Percentiles rank a stretch among this genome's conserved stretches.
Conservation (phyloP, 1,139 yeast genomes). For the Pichia sp. region DNA sequence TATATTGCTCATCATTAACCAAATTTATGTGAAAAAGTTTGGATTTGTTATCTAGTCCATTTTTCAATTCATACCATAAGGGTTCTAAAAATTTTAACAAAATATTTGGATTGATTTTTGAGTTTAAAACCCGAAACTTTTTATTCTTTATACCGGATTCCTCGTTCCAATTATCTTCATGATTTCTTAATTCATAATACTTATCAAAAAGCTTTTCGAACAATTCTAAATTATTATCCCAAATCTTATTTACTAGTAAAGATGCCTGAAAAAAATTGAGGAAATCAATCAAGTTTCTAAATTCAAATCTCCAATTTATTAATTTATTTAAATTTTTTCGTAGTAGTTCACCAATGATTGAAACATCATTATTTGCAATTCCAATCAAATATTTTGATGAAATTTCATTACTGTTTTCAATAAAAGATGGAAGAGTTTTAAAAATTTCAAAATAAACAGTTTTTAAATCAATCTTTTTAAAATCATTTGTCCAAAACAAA, state of each 20-base stretch:
- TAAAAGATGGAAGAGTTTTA: conserved; percentile 41
- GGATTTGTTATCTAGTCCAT: conserved; percentile 9
- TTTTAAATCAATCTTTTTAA: conserved; percentile 30
- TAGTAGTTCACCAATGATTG: conserved; percentile 20
- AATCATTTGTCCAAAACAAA: conserved; percentile 34
- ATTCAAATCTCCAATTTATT: conserved; percentile 26
- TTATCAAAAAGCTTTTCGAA: conserved; percentile 23
- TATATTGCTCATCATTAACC: conserved; percentile 21
- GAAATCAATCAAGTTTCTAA: conserved; percentile 25
- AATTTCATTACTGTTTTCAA: conserved; percentile 24
- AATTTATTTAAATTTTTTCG: conserved; percentile 23
- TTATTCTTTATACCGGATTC: neutral
- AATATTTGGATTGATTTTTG: conserved; percentile 2
- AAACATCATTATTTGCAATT: conserved; percentile 15
- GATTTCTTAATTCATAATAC: conserved; percentile 18
- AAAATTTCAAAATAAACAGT: conserved; percentile 34
- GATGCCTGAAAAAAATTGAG: conserved; percentile 24
- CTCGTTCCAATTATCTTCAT: conserved; percentile 6
- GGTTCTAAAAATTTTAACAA: conserved; percentile 18
- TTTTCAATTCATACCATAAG: conserved; percentile 16
- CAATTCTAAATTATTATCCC: conserved; percentile 26
- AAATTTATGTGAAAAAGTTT: conserved; percentile 18
- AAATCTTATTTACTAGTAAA: conserved; percentile 19
- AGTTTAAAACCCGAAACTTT: neutral
- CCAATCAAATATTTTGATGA: conserved; percentile 14